Conservation (phyloP, 164 flowering plant genomes). For the Magnolia sinica region DNA sequence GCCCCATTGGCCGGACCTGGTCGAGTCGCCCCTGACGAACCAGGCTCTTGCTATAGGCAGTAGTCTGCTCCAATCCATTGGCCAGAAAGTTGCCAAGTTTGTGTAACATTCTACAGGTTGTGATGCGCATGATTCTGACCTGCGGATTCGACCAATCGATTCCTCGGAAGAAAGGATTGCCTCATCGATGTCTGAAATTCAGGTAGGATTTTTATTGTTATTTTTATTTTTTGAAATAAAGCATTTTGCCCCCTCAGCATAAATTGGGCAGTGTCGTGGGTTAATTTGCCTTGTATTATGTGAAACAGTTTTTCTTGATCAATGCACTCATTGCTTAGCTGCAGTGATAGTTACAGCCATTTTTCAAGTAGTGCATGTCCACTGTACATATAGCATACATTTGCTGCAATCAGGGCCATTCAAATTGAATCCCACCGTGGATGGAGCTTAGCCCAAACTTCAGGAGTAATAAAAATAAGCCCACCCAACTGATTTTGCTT, state of each 20-base stretch:
- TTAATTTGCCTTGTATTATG: not conserved
- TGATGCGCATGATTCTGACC: not conserved
- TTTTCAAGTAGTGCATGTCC: too few species aligned
- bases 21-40: conserved; percentile 52
- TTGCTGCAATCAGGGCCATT: too few species aligned
- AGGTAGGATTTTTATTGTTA: not conserved
- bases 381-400: too few species aligned
- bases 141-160: not conserved
- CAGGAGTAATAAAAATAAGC: too few species aligned
- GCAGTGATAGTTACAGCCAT: too few species aligned
- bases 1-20: conserved; percentile 66
- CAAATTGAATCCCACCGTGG: too few species aligned
- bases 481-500: too few species aligned
- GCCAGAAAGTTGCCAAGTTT: not conserved
- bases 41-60: conserved; percentile 70
- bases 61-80: conserved; percentile 15
- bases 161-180: not conserved
- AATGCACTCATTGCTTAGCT: not conserved
- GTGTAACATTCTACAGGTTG: not conserved
- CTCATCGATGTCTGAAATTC: not conserved
- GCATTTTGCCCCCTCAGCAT: not conserved
- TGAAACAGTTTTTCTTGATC: not conserved
- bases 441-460: too few species aligned
- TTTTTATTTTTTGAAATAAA: not conserved
- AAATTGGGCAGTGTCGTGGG: not conserved